Evolutionary conservation across 345 rosid species (phyloP).

Genomic region (Eucalyptus caleyi): DNA sequence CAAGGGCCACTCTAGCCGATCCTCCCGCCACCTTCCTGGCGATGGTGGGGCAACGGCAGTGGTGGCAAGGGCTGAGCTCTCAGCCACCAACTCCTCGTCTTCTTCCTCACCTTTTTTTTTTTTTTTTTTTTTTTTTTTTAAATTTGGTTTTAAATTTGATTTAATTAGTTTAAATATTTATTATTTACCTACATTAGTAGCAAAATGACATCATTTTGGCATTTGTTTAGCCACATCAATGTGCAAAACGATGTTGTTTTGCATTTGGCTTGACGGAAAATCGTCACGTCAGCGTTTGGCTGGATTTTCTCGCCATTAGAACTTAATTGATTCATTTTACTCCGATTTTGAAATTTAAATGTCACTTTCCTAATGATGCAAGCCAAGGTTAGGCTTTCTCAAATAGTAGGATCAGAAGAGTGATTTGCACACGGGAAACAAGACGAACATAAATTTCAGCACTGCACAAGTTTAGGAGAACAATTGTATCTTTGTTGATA

Average conservation of each 20-base stretch:
- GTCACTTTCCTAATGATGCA: no score
- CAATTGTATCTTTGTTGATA: no score
- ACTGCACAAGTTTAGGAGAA: no score
- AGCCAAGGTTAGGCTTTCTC: no score
- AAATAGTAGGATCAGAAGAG: no score
- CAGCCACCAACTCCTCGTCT: fast-evolving
- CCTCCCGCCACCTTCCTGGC: no score
- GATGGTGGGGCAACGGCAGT: fast-evolving
- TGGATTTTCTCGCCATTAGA: fast-evolving
- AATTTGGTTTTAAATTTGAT: no score
- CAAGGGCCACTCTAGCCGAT: fast-evolving
- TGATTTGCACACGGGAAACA: no score
- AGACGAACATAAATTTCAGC: no score
- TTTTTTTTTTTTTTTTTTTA: fast-evolving
- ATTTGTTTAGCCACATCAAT: fast-evolving
- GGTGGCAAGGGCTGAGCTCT: no score
- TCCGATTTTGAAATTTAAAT: fast-evolving
- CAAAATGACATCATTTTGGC: fast-evolving
- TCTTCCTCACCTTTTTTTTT: fast-evolving
- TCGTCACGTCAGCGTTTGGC: no score
- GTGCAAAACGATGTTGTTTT: fast-evolving
- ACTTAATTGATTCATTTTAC: no score
- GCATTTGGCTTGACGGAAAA: fast-evolving
- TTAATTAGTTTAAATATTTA: fast-evolving
- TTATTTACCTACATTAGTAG: fast-evolving